phyloP scores from a whole-genome alignment of 2,329 filamentous ascomycete species.

The Fusarium camptoceras region DNA sequence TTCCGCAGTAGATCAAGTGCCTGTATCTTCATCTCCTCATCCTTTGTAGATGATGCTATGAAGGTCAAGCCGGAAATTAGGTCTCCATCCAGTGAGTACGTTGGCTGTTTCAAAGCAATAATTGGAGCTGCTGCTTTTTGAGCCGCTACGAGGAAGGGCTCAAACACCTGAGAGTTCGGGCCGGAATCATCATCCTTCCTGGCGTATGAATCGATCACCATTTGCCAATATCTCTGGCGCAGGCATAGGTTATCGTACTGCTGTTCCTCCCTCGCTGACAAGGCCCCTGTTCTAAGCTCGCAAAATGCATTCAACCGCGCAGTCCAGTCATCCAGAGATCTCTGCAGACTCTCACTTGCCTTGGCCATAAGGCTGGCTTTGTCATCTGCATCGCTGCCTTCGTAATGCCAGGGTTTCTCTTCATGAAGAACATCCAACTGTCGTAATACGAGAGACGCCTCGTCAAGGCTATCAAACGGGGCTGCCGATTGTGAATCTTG shows the following conservation, averaged over 20 bases:
- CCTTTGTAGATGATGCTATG: neutral
- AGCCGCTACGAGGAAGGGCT: neutral
- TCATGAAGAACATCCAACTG: neutral
- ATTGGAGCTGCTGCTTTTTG: neutral
- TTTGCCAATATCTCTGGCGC: neutral
- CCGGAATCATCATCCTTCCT: neutral
- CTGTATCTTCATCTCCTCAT: neutral
- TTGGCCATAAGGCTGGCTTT: neutral
- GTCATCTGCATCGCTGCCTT: neutral
- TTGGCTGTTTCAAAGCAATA: neutral
- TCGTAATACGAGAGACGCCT: neutral
- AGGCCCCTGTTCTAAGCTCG: neutral
- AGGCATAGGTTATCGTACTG: neutral
- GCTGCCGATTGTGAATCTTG: neutral
- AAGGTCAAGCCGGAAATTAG: neutral
- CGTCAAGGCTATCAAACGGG: neutral
- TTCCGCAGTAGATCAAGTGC: neutral
- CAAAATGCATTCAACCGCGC: neutral
- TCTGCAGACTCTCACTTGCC: neutral
- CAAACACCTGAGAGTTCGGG: rapidly evolving
- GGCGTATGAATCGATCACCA: neutral
- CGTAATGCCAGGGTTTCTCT: neutral
- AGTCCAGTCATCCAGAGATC: neutral
- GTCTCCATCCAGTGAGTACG: neutral
- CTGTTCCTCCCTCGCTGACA: neutral